phyloP scores from a whole-genome alignment of 2,329 filamentous ascomycete genomes.

The Coniochaeta sp. region DNA sequence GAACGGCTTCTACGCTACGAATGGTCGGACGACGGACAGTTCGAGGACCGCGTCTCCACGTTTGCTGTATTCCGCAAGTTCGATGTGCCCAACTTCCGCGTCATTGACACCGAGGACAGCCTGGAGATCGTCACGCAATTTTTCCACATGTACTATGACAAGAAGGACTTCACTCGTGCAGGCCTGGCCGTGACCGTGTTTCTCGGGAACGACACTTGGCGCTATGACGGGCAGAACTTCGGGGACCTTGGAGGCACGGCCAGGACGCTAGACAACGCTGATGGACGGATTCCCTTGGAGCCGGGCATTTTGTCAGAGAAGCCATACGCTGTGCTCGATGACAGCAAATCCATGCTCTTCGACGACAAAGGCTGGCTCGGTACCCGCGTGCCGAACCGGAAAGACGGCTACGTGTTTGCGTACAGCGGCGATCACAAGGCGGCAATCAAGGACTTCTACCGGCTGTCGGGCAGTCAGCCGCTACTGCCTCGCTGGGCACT shows the following conservation, averaged over 20 bases:
- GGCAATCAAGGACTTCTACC: conserved; percentile 18
- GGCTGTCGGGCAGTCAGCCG: conserved; percentile 29
- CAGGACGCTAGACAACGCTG: conserved; percentile 23
- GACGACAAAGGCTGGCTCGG: conserved; percentile 15
- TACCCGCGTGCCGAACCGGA: conserved; percentile 10
- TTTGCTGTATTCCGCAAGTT: conserved; percentile 51
- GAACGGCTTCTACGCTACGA: conserved; percentile 53
- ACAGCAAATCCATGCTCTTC: conserved; percentile 18
- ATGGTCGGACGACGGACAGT: conserved; percentile 51
- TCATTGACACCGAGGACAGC: conserved; percentile 34
- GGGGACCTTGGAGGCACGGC: conserved; percentile 34
- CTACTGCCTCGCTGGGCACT: conserved; percentile 32
- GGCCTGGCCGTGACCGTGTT: conserved; percentile 38
- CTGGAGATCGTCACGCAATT: conserved; percentile 49
- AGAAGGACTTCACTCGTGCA: conserved; percentile 42
- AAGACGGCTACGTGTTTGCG: conserved; percentile 17
- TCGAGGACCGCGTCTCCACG: conserved; percentile 55
- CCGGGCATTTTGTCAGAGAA: conserved; percentile 16
- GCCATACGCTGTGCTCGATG: conserved; percentile 16
- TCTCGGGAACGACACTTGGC: conserved; percentile 37
- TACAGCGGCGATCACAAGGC: conserved; percentile 17
- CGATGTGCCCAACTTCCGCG: conserved; percentile 34
- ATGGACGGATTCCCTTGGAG: conserved; percentile 17
- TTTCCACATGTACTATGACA: conserved; percentile 52
- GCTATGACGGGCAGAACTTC: conserved; percentile 37